phyloP scores from a whole-genome alignment of 23 red algal genomes.

The Chondrus crispus region DNA sequence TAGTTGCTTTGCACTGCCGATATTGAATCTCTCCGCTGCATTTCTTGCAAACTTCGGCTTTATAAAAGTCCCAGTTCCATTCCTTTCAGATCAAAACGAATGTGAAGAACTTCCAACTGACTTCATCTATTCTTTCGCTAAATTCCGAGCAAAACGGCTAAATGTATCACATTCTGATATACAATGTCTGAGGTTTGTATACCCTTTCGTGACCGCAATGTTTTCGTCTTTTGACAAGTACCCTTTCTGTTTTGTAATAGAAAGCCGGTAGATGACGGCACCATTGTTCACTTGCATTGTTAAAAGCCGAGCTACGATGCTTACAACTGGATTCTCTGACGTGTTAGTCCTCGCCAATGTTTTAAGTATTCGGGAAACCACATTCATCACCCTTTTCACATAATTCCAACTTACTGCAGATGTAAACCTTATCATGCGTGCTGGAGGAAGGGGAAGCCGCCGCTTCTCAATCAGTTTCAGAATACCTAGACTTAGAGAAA shows the following conservation, averaged over 20 bases:
- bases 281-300: neutral
- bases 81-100: neutral
- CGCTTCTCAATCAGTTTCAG: neutral
- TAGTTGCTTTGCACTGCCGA: neutral
- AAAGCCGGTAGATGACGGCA: neutral
- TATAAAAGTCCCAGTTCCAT: neutral
- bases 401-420: neutral
- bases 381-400: neutral
- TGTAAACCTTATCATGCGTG: neutral
- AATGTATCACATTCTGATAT: neutral
- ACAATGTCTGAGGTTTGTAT: neutral
- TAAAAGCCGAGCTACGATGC: neutral
- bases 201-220: neutral
- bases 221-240: neutral
- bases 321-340: neutral
- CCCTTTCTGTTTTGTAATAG: neutral
- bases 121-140: slow-evolving; percentile 16
- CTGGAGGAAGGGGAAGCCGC: neutral
- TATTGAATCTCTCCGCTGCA: neutral
- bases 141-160: neutral
- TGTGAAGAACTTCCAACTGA: neutral
- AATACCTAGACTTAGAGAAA: neutral
- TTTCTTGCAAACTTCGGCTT: neutral
- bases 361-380: neutral
- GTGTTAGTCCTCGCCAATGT: neutral